Conservation (phyloP, 768 basidiomycete genomes). For the Boletus rufocinnamomeus region DNA sequence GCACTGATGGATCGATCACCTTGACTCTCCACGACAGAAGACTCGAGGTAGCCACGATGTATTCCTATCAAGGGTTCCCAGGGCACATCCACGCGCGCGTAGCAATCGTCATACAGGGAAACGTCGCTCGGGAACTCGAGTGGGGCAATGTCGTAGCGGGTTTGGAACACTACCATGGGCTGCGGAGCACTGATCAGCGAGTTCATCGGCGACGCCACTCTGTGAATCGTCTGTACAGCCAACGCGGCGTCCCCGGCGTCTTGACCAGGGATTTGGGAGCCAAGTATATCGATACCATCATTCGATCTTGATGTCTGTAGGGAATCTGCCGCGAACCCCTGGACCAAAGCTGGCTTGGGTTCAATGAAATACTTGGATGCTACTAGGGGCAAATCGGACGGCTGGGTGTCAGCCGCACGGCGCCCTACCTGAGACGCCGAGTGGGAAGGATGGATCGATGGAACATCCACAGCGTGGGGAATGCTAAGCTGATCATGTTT, state of each 20-base stretch:
- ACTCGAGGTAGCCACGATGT: not conserved
- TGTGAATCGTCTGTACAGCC: not conserved
- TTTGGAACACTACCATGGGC: conserved; percentile 7
- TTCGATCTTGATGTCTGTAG: conserved; percentile 1
- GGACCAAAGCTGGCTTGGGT: not conserved
- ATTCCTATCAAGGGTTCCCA: not conserved
- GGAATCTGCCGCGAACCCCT: not conserved
- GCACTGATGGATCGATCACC: not conserved
- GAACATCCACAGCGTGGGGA: conserved; percentile 5
- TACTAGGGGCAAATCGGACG: conserved; percentile 6
- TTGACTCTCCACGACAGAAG: not conserved
- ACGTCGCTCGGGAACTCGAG: conserved; percentile 18
- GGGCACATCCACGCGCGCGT: not conserved
- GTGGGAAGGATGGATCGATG: conserved; percentile 50
- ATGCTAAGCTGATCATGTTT: conserved; percentile 5
- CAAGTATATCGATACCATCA: not conserved
- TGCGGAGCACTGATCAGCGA: conserved; percentile 8
- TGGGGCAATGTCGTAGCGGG: conserved; percentile 13
- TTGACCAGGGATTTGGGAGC: not conserved
- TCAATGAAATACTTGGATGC: conserved; percentile 14
- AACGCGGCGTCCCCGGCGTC: not conserved
- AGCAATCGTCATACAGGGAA: conserved; percentile 6
- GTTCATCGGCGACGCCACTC: conserved; percentile 3
- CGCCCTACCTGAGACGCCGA: conserved; percentile 53
- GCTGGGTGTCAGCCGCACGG: conserved; percentile 10